These are phyloP conservation scores for Neoarthrinium moseri DNA, from an alignment of 2,329 filamentous ascomycete species.

Conservation along the genomic window DNA sequence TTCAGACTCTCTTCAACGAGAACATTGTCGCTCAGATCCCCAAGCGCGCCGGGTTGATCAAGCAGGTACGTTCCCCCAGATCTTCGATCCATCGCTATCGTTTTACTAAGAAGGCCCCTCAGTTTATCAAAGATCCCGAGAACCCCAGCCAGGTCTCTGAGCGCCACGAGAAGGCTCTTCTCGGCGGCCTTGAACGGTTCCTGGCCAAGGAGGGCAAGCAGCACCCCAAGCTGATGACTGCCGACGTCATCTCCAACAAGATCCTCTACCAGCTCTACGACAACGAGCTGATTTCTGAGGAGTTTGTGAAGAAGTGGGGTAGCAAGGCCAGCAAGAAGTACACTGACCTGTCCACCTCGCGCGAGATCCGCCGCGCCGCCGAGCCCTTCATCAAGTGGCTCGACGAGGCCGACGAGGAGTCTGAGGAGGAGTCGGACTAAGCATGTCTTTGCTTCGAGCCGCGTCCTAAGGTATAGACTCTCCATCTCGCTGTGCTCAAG, in stretches of 20 bases:
- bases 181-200: conserved; percentile 93
- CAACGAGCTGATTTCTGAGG: conserved; percentile 84
- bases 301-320: conserved; percentile 87
- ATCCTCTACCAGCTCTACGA: conserved; percentile 90
- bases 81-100: background rate
- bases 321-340: conserved; percentile 98
- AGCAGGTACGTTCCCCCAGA: conserved; percentile 60
- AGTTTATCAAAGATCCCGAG: conserved; percentile 63
- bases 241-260: conserved; percentile 74
- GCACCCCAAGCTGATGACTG: conserved; percentile 69
- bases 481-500: background rate
- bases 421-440: conserved; percentile 55
- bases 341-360: conserved; percentile 82
- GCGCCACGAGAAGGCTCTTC: conserved; percentile 90
- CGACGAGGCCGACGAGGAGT: conserved; percentile 77
- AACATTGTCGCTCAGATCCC: conserved; percentile 86
- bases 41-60: conserved; percentile 80
- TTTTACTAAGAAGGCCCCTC: conserved; percentile 26
- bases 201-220: conserved; percentile 70
- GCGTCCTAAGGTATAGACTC: no score
- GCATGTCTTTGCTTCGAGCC: no score
- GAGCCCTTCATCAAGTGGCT: conserved; percentile 96
- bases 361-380: conserved; percentile 93
- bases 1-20: conserved; percentile 91
- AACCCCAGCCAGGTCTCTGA: conserved; percentile 55